Evolutionary conservation across 805 yeast species (phyloP), one percentile per base, ranked within the genome.

Genomic region (Ogataea siamensis): DNA sequence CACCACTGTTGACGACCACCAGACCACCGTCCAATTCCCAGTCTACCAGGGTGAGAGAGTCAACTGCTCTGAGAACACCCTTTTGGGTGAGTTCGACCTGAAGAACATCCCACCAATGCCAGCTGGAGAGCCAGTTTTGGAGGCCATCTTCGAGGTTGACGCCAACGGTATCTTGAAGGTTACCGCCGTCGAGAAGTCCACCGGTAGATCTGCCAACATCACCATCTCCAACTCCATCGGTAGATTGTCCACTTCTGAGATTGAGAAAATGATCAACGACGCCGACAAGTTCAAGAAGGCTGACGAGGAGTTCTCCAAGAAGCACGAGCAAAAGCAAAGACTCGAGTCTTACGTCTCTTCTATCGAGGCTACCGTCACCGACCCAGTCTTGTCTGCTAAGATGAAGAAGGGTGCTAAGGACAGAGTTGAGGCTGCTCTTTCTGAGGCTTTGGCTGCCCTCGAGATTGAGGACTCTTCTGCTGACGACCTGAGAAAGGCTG

Each of bases 21-120:
- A 91, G 78, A 91, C 98, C 64, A 87, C 96, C 57, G 98, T 91
- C 54, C 93, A 87, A 73, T 88, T 91, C 85, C 97, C 95, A 72
- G 98, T 91, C 55, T 91, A 84, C 82, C 97, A 91, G 80, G 99
- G 99, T 83, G 99, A 91, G 80, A 93, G 99, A 79, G 95, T 91
- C 63, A 85, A 88, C 88, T 88, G 96, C 71, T 74, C 83, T 65
- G 98, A 91, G 77, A 91, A 91, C 87, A 87, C 95, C 66, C 78
- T 83, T 63, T 83, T 91, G 68, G 99, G 98, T 77, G 95, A 91
- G 80, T 91, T 91, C 73, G 97, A 91, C 78, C 83, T 91, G 68
- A 86, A 87, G 73, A 94, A 93, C 68, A 86, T 91, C 63, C 98
- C 99, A 68, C 97, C 97, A 68, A 79, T 93, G 75, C 87, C 87